Evolutionary conservation across 306 rosid species (phyloP).

Genomic region (Cicer pinnatifidum): DNA sequence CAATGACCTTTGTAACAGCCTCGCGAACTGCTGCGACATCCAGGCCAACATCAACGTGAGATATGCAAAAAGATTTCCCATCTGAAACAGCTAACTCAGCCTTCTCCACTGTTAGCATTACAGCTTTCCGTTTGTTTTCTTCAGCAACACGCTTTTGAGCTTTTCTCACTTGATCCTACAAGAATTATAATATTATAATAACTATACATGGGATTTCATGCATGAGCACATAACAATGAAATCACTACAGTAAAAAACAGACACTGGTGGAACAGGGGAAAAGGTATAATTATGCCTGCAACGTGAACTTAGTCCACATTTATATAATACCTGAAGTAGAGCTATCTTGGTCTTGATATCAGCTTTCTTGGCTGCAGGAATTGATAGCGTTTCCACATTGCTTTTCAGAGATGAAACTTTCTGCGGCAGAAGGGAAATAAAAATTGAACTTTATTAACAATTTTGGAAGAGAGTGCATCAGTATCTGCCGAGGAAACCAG

Average conservation of each 20-base stretch:
- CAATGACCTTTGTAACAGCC: conserved; percentile 80
- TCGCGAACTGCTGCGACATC: conserved; percentile 96
- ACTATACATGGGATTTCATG: not conserved
- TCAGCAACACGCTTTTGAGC: conserved; percentile 88
- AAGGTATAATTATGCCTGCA: conserved; percentile 31
- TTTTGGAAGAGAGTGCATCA: conserved; percentile 3
- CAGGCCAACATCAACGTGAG: conserved; percentile 82
- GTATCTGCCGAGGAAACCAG: conserved; percentile 3
- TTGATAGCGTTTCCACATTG: conserved; percentile 75
- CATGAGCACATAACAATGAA: conserved; percentile 16
- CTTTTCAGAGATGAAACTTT: conserved; percentile 76
- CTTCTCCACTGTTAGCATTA: conserved; percentile 62
- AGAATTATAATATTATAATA: conserved; percentile 27
- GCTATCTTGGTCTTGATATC: conserved; percentile 74
- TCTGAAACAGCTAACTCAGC: conserved; percentile 75
- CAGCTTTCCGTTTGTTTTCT: conserved; percentile 81
- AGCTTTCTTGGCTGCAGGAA: conserved; percentile 90
- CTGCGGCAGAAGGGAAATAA: conserved; percentile 47
- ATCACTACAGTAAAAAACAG: conserved; percentile 19
- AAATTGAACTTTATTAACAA: conserved; percentile 24
- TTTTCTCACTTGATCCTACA: conserved; percentile 76
- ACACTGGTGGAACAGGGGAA: conserved; percentile 1
- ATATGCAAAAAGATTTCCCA: conserved; percentile 74
- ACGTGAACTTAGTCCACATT: conserved; percentile 12
- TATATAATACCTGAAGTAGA: conserved; percentile 67